Evolutionary conservation across 148 eudicot genomes (phyloP), one percentile per base, ranked within the genome.

Genomic region (Camellia japonica): DNA sequence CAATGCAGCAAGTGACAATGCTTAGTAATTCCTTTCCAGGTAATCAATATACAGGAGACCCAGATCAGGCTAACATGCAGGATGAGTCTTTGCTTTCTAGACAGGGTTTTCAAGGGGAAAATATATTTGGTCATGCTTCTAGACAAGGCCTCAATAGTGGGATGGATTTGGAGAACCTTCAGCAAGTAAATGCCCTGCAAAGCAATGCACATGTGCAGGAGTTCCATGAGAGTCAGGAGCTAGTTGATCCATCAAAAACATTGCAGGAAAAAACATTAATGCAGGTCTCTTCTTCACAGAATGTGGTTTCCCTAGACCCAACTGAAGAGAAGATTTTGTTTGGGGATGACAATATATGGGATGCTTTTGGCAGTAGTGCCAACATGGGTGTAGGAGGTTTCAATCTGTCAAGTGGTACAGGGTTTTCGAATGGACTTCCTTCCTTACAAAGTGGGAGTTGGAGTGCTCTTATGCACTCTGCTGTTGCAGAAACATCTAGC

Each of bases 391-490:
- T 83, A 76, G 89, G 80, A 55, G 80, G 43, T 23, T 72, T 60
- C 61, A 87, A 81, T 82, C 79, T 55, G 42, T 69, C 61, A 78
- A 90, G 90, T 73, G 85, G 81, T 73, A 62, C 85, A 63, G 93
- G 82, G 52, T 81, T 85, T 42, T 47, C 68, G 10, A 70, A 74
- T 87, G 90, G 92, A 23, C 70, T 88, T 55, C 88, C 94, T 15
- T 87, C 93, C 68, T 7, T 90, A 79, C 98, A 90, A 77, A 90
- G 94, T 85, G 97, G 98, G 65, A 89, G 91, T 85, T 95, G 98
- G 98, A 95, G 98, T 90, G 98, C 98, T 74, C 97, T 95, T 70
- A 95, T 95, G 98, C 98, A 93, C 88, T 93, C 97, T 78, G 98
- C 98, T 74, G 98, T 90, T 78, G 98, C 91, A 59, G 98, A 95